Percentiles rank a stretch among this genome's conserved stretches.
Conservation (phyloP, 1,284 basidiomycete genomes). For the Rhizoctonia solani region DNA sequence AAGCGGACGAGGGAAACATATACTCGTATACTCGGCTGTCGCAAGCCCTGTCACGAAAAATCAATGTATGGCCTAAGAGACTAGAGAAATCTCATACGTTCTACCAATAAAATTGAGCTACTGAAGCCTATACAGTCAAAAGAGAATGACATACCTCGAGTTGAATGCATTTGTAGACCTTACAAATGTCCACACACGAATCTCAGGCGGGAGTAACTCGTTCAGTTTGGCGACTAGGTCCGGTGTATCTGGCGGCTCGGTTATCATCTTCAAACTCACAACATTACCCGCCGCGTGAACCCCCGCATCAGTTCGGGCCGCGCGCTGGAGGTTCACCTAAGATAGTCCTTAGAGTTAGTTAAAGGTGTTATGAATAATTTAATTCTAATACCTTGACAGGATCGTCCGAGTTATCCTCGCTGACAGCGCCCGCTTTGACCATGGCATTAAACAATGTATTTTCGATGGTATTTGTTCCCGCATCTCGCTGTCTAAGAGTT, state of each 20-base stretch:
- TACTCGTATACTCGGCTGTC: conserved; percentile 40
- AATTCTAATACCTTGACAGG: conserved; percentile 81
- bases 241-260: conserved; percentile 61
- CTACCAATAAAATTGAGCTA: neutral
- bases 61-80: neutral
- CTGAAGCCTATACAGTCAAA: neutral
- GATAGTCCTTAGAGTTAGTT: neutral
- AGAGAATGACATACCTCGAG: conserved; percentile 10
- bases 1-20: conserved; percentile 85
- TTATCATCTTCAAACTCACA: conserved; percentile 89
- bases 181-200: conserved; percentile 91
- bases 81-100: conserved; percentile 5
- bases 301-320: conserved; percentile 95
- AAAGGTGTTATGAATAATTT: neutral
- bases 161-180: conserved; percentile 93
- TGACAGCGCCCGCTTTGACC: conserved; percentile 88
- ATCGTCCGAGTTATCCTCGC: conserved; percentile 89
- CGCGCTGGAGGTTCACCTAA: conserved; percentile 80
- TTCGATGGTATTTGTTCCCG: conserved; percentile 86
- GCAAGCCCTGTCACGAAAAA: conserved; percentile 24
- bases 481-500: conserved; percentile 56
- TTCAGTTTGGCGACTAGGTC: conserved; percentile 83
- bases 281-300: conserved; percentile 97
- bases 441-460: conserved; percentile 88
- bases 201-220: conserved; percentile 82